Base-by-base conservation (phyloP, 164 flowering plant genomes). In the Chloranthus sessilifolius region DNA sequence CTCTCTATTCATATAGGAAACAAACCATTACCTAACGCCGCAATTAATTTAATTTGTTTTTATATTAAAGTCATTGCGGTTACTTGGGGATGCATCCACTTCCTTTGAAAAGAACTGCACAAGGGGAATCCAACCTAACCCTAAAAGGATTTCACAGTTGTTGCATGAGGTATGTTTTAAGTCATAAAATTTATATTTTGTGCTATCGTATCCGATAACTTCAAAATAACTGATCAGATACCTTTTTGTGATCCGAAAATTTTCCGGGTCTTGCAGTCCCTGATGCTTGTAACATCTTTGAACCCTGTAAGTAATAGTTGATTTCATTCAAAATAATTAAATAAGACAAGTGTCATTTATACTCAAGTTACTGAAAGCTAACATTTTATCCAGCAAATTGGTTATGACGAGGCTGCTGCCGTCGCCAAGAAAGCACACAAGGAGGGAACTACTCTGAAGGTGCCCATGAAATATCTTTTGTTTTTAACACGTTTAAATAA, bases 91-190 rank as follows among this genome's bases (percentile, higher is more conserved):
- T 77, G 97, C 99, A 43, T 86, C 99, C 49, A 73, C 83, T 47
- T 92, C 99, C 41, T 92, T 92, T 58, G 97, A 92, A 25, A 89
- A 89, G 82, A 94, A 94, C 66, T 94, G 99, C 56, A 94, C 82
- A 20, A 70, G 84, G 53, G 97, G 97, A 59, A 94, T 89, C 64
- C 78, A 83, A 65, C 97, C 97, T 43, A 88, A 92, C 52, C 73
- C 61, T 38, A 85, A 74, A 63, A 82, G 97, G 60, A 94, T 94
- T 72, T 66, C 89, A 25, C 89, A 94, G 58, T 73, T 94, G 56
- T 75, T 94, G 53, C 94, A 94, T 44, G 99, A 94, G 88, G 97
- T 87, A 50, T 51, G 72, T 51, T 20, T 31, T 28, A 6, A 17
- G 16, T 50, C 28, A 56, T 5, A 16, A 33, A 28, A 50, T 43